A percentile compares a stretch with the other conserved stretches of the same genome.
phyloP scores from a whole-genome alignment of 257 asterid genomes.

The Paraleonurus japonicus region DNA sequence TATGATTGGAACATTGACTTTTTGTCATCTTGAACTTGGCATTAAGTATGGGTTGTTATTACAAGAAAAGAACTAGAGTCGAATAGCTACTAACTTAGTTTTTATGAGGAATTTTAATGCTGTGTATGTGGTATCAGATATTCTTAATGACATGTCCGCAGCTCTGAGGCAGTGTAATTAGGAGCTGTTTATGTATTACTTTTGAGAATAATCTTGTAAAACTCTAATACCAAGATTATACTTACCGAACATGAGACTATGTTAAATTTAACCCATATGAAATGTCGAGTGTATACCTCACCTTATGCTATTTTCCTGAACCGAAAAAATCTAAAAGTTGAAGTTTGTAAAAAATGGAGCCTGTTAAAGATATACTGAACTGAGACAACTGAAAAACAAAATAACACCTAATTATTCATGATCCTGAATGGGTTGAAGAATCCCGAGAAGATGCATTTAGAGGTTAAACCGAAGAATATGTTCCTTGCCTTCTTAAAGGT shows the following conservation, averaged over 20 bases:
- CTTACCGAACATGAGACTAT: not conserved
- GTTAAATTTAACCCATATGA: not conserved
- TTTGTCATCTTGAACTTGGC: not conserved
- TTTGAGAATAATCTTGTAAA: not conserved
- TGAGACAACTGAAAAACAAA: not conserved
- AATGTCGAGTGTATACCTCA: not conserved
- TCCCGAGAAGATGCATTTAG: conserved; percentile 3
- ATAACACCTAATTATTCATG: not conserved
- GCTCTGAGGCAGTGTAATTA: conserved; percentile 1
- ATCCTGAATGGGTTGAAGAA: not conserved
- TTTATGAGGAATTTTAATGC: conserved; percentile 3
- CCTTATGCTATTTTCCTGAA: not conserved
- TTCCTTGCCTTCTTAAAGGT: not conserved
- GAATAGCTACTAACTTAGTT: not conserved
- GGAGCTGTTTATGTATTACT: not conserved
- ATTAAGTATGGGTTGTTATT: not conserved
- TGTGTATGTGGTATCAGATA: not conserved
- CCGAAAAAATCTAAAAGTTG: not conserved
- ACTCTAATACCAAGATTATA: not conserved
- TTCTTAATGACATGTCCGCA: not conserved
- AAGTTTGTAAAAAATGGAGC: not conserved
- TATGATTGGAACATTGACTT: not conserved
- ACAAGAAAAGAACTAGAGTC: conserved; percentile 5
- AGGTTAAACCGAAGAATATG: not conserved
- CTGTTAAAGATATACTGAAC: not conserved